phyloP scores from a whole-genome alignment of 2,329 filamentous ascomycete species.

The Hypoxylon sp. region DNA sequence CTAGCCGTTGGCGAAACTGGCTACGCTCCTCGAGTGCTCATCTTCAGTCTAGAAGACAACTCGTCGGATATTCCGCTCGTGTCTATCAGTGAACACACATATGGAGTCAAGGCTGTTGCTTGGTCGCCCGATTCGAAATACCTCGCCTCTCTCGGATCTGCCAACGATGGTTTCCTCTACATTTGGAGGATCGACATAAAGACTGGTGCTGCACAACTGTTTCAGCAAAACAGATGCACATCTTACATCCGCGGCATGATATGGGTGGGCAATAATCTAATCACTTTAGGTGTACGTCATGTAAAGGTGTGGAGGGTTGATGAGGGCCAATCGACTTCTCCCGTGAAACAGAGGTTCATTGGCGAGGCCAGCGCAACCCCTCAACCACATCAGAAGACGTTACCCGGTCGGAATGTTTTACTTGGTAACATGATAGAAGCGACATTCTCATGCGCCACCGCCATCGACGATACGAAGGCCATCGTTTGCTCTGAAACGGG shows the following conservation, averaged over 20 bases:
- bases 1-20: slow-evolving; percentile 96
- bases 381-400: slow-evolving; percentile 70
- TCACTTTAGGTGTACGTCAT: slow-evolving; percentile 91
- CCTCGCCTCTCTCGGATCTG: slow-evolving; percentile 87
- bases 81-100: slow-evolving; percentile 88
- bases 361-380: slow-evolving; percentile 59
- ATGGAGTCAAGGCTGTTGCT: slow-evolving; percentile 87
- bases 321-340: slow-evolving; percentile 70
- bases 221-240: slow-evolving; percentile 92
- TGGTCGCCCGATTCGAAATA: slow-evolving; percentile 91
- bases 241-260: slow-evolving; percentile 86
- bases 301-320: slow-evolving; percentile 94
- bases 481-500: slow-evolving; percentile 90
- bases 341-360: slow-evolving; percentile 71
- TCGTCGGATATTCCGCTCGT: slow-evolving; percentile 86
- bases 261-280: slow-evolving; percentile 86
- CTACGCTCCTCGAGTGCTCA: slow-evolving; percentile 89
- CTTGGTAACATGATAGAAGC: slow-evolving; percentile 85
- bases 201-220: slow-evolving; percentile 81
- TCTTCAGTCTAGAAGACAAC: slow-evolving; percentile 86
- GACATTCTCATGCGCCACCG: slow-evolving; percentile 83
- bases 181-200: slow-evolving; percentile 89
- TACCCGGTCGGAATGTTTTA: slow-evolving; percentile 89
- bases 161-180: slow-evolving; percentile 94
- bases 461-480: slow-evolving; percentile 79